A percentile compares a stretch with the other conserved stretches of the same genome.
phyloP scores from a whole-genome alignment of 768 basidiomycete species.

The Dentipellis fragilis region DNA sequence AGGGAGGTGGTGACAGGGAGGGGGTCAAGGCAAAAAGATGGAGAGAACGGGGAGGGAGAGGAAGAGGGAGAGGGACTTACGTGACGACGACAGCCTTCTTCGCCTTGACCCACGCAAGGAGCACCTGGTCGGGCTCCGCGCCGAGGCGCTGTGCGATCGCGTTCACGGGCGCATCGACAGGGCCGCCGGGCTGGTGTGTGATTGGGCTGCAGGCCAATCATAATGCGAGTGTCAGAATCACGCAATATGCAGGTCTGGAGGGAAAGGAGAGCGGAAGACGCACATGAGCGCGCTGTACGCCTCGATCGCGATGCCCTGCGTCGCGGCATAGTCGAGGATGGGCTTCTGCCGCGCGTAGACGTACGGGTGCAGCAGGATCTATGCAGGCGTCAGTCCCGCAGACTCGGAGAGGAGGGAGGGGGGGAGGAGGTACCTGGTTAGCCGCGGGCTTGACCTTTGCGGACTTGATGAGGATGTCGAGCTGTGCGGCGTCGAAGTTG shows the following conservation, averaged over 20 bases:
- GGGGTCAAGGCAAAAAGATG: no score
- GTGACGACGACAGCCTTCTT: slow-evolving; percentile 61
- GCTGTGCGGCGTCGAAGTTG: slow-evolving; percentile 51
- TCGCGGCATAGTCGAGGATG: slow-evolving; percentile 45
- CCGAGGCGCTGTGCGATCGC: slow-evolving; percentile 40
- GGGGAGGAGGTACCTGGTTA: slow-evolving; percentile 44
- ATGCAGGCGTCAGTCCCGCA: background rate
- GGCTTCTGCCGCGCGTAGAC: slow-evolving; percentile 43
- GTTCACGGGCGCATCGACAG: slow-evolving; percentile 49
- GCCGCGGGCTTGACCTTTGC: slow-evolving; percentile 55
- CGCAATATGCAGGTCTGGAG: background rate
- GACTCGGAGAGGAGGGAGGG: background rate
- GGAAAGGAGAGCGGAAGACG: slow-evolving; percentile 10
- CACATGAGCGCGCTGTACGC: slow-evolving; percentile 63
- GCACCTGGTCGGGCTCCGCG: slow-evolving; percentile 52
- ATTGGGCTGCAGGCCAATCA: slow-evolving; percentile 38
- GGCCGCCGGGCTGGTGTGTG: slow-evolving; percentile 48
- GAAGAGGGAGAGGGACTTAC: slow-evolving; percentile 22
- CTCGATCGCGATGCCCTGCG: slow-evolving; percentile 57
- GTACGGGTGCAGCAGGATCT: slow-evolving; percentile 70
- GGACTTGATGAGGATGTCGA: slow-evolving; percentile 42
- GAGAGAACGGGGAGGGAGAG: no score
- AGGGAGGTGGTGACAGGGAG: no score
- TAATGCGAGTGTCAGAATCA: background rate
- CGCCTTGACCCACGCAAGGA: slow-evolving; percentile 62